Percentiles rank a stretch among this genome's conserved stretches.
Conservation (phyloP, 2,329 filamentous ascomycete genomes). For the Venturia aucupariae region DNA sequence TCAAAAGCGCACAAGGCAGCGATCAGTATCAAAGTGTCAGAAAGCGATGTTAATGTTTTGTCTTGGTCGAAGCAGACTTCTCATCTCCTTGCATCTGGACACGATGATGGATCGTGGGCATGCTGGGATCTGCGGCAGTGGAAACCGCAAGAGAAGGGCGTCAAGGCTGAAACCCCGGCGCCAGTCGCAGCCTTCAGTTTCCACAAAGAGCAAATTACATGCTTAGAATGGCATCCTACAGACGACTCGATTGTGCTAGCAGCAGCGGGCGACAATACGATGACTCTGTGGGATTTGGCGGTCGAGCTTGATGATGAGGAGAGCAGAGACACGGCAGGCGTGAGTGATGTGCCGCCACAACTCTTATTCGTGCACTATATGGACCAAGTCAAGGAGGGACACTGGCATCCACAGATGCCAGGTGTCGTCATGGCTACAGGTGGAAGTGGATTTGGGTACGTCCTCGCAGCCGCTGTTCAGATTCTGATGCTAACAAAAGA, state of each 20-base stretch:
- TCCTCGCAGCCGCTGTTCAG: no score
- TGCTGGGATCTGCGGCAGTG: slow-evolving; percentile 96
- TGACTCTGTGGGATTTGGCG: slow-evolving; percentile 93
- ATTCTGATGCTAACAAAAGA: not conserved
- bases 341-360: slow-evolving; percentile 87
- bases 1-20: slow-evolving; percentile 85
- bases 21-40: slow-evolving; percentile 73
- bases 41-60: slow-evolving; percentile 88
- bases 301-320: slow-evolving; percentile 97
- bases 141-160: slow-evolving; percentile 55
- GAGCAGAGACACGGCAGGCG: slow-evolving; percentile 77
- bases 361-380: slow-evolving; percentile 95
- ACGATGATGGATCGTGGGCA: slow-evolving; percentile 86
- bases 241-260: slow-evolving; percentile 94
- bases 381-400: slow-evolving; percentile 86
- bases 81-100: slow-evolving; percentile 84
- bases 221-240: slow-evolving; percentile 92
- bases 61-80: slow-evolving; percentile 86
- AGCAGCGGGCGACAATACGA: slow-evolving; percentile 83
- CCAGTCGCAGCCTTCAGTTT: slow-evolving; percentile 92
- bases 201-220: slow-evolving; percentile 94
- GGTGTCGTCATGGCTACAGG: slow-evolving; percentile 85
- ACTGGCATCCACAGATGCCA: slow-evolving; percentile 96
- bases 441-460: slow-evolving; percentile 70
- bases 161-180: slow-evolving; percentile 45